These are phyloP conservation scores for Xylaria nigripes DNA, from an alignment of 495 filamentous ascomycete species.

Conservation along the genomic window DNA sequence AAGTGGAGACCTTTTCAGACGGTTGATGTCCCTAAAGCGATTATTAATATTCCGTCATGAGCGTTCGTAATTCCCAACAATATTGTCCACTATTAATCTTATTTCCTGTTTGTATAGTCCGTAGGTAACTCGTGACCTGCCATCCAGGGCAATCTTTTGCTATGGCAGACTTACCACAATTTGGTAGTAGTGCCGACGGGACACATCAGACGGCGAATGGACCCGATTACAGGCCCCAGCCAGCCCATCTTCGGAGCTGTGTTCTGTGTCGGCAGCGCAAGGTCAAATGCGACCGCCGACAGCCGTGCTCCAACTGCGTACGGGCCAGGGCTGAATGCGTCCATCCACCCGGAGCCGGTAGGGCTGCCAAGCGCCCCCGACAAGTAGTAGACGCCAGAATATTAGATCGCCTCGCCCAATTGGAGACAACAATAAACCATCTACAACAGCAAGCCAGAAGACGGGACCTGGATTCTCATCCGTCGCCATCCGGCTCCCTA, in stretches of 20 bases:
- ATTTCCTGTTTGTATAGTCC: too few relatives aligned
- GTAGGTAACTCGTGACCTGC: too few relatives aligned
- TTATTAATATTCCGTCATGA: too few relatives aligned
- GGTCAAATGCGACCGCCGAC: constrained; percentile 14
- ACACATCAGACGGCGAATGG: background rate
- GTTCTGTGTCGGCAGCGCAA: constrained; percentile 15
- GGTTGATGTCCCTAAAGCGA: too few relatives aligned
- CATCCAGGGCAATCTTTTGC: background rate
- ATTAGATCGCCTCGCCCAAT: constrained; percentile 10
- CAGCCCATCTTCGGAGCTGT: constrained; percentile 11
- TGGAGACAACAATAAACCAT: constrained; percentile 8
- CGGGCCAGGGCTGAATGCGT: constrained; percentile 9
- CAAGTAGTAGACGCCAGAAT: constrained; percentile 8
- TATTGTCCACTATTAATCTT: too few relatives aligned
- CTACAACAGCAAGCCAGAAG: constrained; percentile 8
- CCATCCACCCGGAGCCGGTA: constrained; percentile 6
- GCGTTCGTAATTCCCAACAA: too few relatives aligned
- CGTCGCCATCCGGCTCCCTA: background rate
- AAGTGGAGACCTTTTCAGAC: too few relatives aligned
- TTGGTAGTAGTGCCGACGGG: background rate
- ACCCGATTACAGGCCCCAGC: background rate
- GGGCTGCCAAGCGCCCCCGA: constrained; percentile 11
- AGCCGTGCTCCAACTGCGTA: constrained; percentile 13
- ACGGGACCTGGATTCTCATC: background rate
- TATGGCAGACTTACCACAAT: background rate